Base-by-base conservation (phyloP, 805 yeast species). In the Wickerhamiella nectarea region DNA sequence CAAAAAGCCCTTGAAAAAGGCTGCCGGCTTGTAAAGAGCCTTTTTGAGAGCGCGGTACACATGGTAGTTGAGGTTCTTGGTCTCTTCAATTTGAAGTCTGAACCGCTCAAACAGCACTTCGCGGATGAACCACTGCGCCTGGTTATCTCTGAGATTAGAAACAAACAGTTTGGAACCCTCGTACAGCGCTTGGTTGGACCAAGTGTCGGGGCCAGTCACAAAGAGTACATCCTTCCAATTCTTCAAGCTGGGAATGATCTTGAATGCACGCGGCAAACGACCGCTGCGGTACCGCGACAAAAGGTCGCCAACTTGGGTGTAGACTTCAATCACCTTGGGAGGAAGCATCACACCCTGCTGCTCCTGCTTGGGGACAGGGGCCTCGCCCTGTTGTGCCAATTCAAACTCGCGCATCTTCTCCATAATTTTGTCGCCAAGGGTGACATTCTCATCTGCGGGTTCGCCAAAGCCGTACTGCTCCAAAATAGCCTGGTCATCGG, bases 151-250 rank as follows among this genome's bases (percentile, higher is more conserved):
- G 62, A 91, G 70, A 55, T 84, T 86, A 17, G 97, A 86, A 2
- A 91, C 94, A 63, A 91, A 89, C 38, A 91, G 67, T 62, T 85
- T 84, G 6, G 97, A 85, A 2, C 96, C 98, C 62, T 91, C 97
- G 58, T 80, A 91, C 5, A 80, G 78, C 2, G 91, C 95, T 56
- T 87, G 89, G 14, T 96, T 87, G 14, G 97, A 82, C 99, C 99
- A 91, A 22, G 70, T 66, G 49, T 76, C 86, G 7, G 98, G 98
- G 52, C 85, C 76, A 1, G 97, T 87, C 34, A 91, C 95, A 57
- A 77, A 89, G 28, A 91, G 66, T 26, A 91, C 80, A 60, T 89
- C 97, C 60, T 86, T 86, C 99, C 99, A 91, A 64, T 89, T 89
- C 53, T 74, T 80, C 51, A 91, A 71, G 3, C 94, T 74, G 28